Base-by-base conservation (phyloP, 495 filamentous ascomycete genomes). In the Hypoxylon trugodes region DNA sequence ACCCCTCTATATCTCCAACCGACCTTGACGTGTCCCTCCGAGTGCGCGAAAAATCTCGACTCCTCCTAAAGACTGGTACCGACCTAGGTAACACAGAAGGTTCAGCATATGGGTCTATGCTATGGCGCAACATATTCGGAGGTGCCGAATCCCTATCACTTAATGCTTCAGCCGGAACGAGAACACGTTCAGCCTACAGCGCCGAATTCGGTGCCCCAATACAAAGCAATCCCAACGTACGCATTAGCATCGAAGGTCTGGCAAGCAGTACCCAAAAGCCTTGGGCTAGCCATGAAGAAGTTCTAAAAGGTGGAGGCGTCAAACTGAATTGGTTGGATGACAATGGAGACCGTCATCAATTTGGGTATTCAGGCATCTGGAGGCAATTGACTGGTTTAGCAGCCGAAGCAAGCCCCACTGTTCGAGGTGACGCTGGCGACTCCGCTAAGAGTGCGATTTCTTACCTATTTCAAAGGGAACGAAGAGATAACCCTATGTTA, bases 221-320 rank as follows among this genome's bases (percentile, higher is more conserved):
- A 42, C 72, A 74, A 54, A 88, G 88, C 70, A 89, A 96, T 74
- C 94, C 95, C 0, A 87, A 95, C 66, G 76, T 94, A 41, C 82
- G 86, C 38, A 79, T 89, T 28, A 85, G 91, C 61, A 55, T 96
- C 43, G 92, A 93, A 61, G 92, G 82, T 1, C 82, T 95, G 38
- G 86, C 88, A 19, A 94, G 89, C 61, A 85, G 88, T 8, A 95
- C 91, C 2, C 84, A 91, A 59, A 97, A 97, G 69, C 82, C 86
- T 10, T 97, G 90, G 88, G 91, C 95, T 2, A 94, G 89, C 55
- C 94, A 98, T 68, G 94, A 97, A 60, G 96, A 98, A 76, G 86
- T 86, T 1, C 73, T 94, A n/a, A 91, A 87, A 62, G 93, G 93
- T 16, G 92, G 84, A 6, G 88, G 85, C 73, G 79, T 89, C 6